These are phyloP conservation scores for Tylopilus sp. DNA, from an alignment of 1,284 basidiomycete species.

Conservation along the genomic window DNA sequence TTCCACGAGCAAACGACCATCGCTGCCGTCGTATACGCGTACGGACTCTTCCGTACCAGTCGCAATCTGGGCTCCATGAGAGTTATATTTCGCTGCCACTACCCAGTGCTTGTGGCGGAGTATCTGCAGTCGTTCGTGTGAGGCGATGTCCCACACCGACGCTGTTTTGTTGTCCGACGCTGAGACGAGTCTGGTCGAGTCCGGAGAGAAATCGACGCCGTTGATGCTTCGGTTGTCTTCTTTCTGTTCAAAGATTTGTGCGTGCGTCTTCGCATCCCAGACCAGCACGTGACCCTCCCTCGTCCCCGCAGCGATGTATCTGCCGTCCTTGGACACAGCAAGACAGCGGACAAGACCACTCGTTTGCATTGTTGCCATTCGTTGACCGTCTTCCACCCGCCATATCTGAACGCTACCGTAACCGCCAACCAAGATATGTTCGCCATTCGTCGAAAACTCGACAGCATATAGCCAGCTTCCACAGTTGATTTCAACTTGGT, in stretches of 20 bases:
- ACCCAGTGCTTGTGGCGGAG: not conserved
- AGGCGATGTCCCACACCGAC: not conserved
- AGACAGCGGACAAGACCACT: not conserved
- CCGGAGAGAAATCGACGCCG: not conserved
- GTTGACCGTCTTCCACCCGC: not conserved
- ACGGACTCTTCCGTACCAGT: no score
- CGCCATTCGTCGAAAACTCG: not conserved
- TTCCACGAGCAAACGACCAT: no score
- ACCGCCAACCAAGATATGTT: not conserved
- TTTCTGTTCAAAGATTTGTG: not conserved
- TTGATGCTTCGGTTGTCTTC: not conserved
- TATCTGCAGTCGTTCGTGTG: not conserved
- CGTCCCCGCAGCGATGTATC: not conserved
- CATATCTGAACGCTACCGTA: not conserved
- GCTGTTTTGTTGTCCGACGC: not conserved
- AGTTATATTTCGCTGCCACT: no score
- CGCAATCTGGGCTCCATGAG: no score
- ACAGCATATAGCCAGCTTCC: not conserved
- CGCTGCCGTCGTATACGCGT: no score
- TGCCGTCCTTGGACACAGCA: not conserved
- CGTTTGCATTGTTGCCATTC: not conserved
- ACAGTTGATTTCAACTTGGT: no score
- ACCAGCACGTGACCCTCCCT: not conserved
- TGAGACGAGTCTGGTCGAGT: no score
- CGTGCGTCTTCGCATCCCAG: not conserved